Evolutionary conservation across 805 yeast genomes (phyloP).

Genomic region (Wickerhamiella kazuoi): DNA sequence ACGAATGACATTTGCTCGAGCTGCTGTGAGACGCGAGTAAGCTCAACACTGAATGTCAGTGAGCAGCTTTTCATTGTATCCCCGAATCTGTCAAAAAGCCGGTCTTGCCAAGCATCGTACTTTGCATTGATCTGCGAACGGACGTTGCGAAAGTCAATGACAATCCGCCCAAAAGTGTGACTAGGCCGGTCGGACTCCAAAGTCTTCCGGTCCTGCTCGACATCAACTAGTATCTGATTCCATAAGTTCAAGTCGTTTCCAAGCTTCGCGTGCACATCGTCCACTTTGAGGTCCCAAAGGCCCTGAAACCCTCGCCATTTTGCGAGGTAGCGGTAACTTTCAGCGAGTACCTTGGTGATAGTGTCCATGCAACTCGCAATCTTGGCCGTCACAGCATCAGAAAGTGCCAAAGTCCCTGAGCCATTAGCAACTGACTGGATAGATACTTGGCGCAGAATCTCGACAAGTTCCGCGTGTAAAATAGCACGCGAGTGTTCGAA

Average conservation of each 20-base stretch:
- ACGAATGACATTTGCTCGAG: background rate
- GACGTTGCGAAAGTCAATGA: constrained; percentile 34
- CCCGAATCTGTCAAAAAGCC: constrained; percentile 27
- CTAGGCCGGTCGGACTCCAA: constrained; percentile 35
- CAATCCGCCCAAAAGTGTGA: constrained; percentile 26
- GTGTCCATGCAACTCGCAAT: background rate
- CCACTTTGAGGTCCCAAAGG: constrained; percentile 39
- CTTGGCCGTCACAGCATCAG: background rate
- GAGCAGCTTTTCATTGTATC: constrained; percentile 18
- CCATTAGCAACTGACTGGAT: background rate
- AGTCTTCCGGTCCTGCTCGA: constrained; percentile 26
- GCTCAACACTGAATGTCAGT: background rate
- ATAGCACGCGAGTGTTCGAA: constrained; percentile 11
- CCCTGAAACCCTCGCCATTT: constrained; percentile 41
- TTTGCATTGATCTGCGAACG: constrained; percentile 35
- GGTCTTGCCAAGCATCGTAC: constrained; percentile 42
- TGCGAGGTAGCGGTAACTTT: constrained; percentile 23
- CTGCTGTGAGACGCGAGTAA: background rate
- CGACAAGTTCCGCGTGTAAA: constrained; percentile 10
- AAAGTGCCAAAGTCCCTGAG: background rate
- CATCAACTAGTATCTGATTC: constrained; percentile 30
- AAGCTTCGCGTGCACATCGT: constrained; percentile 23
- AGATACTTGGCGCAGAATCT: background rate
- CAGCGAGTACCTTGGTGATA: background rate
- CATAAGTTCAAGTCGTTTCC: constrained; percentile 27